phyloP scores from a whole-genome alignment of 1,139 yeast genomes.

The Kodamaea plutei region DNA sequence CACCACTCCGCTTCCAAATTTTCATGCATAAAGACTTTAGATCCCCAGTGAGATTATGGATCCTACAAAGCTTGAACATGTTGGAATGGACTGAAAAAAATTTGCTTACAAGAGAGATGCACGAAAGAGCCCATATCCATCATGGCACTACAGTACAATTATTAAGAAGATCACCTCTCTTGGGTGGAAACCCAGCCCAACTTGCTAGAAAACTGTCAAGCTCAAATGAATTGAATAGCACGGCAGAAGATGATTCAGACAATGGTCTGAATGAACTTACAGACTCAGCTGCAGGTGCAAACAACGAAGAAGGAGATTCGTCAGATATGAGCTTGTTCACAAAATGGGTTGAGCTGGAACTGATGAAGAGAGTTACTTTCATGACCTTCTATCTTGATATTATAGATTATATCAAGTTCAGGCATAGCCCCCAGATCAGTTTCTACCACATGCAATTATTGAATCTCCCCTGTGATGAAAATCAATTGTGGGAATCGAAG shows the following conservation, averaged over 20 bases:
- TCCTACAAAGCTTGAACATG: conserved; percentile 59
- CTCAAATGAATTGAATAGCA: too few species aligned
- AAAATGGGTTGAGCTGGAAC: conserved; percentile 75
- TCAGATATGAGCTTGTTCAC: conserved; percentile 30
- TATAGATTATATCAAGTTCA: conserved; percentile 74
- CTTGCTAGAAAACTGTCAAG: conserved; percentile 17
- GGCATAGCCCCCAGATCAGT: conserved; percentile 65
- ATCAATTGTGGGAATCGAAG: conserved; percentile 58
- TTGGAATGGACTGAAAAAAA: conserved; percentile 68
- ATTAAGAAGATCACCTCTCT: conserved; percentile 65
- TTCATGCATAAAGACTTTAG: conserved; percentile 58
- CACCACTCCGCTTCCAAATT: conserved; percentile 59
- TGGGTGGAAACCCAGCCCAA: conserved; percentile 61
- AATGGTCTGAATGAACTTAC: conserved; percentile 16
- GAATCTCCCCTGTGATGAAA: conserved; percentile 73
- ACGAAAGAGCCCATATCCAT: conserved; percentile 73
- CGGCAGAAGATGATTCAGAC: conserved; percentile 28
- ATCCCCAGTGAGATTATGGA: conserved; percentile 60
- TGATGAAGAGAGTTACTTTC: conserved; percentile 71
- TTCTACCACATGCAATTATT: conserved; percentile 72
- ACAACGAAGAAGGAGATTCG: conserved; percentile 12
- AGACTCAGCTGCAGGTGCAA: conserved; percentile 9
- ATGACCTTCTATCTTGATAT: conserved; percentile 80
- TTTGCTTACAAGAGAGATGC: conserved; percentile 52
- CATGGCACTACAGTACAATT: conserved; percentile 76